Evolutionary conservation across 441 rosid species (phyloP).

Genomic region (Populus tomentosa): DNA sequence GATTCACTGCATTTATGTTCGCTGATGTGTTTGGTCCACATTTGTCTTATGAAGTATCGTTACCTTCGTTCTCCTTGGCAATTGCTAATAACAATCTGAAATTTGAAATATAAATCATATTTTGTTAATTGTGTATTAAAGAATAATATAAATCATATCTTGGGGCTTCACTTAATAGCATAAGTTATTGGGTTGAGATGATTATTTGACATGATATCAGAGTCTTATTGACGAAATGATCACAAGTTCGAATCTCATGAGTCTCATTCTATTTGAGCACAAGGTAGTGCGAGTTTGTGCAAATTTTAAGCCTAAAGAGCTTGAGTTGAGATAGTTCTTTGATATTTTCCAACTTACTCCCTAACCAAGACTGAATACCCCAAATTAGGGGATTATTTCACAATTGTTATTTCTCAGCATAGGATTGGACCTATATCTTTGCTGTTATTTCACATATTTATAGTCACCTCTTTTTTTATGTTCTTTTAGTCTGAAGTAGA

Average conservation of each 20-base stretch:
- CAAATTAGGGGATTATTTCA: neutral
- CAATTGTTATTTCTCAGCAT: neutral
- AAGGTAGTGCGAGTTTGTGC: too few species aligned
- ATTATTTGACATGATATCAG: too few species aligned
- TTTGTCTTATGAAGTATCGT: neutral
- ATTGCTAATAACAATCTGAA: neutral
- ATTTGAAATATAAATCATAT: neutral
- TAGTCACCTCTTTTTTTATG: neutral
- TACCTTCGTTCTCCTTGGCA: neutral
- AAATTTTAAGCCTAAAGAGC: too few species aligned
- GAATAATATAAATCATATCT: too few species aligned
- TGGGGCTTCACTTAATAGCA: too few species aligned
- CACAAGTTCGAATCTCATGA: too few species aligned
- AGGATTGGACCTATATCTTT: constrained; percentile 1
- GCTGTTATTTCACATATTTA: neutral
- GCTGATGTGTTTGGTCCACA: neutral
- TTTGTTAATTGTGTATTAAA: too few species aligned
- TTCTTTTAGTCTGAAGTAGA: neutral
- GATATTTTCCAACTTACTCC: neutral
- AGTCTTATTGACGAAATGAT: too few species aligned
- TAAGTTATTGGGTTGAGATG: too few species aligned
- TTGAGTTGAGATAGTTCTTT: too few species aligned
- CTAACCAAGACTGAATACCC: neutral
- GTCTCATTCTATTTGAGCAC: too few species aligned
- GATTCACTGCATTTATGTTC: neutral